Evolutionary conservation across 306 rosid genomes (phyloP), one percentile per base, ranked within the genome.

Genomic region (Trifolium repens): DNA sequence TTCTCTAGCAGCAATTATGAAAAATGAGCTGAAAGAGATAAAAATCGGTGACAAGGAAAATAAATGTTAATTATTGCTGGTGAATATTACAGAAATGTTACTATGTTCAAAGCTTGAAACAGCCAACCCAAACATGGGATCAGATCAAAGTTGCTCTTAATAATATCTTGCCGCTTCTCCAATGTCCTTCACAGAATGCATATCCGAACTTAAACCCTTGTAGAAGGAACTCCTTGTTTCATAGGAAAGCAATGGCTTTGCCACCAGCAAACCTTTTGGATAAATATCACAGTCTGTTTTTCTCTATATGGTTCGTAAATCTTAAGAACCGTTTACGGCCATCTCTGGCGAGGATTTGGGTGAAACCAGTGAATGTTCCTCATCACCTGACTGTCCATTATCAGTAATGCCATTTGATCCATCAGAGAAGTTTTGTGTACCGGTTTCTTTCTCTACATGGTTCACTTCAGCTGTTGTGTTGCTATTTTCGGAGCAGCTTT

Each of bases 341-440:
- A 91, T 94, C 78, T 91, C 97, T 8, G 96, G 91, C 0, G 98
- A 91, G 71, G 98, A 90, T 78, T 91, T 87, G 7, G 93, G 91
- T 4, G 98, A 91, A 69, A 89, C 81, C 85, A 90, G 74, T 19
- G 90, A 73, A 78, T 89, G 81, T 19, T 88, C 97, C 82, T 90
- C 97, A 8, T 87, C 84, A 52, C 81, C 85, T 88, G 84, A 83
- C 79, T 86, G 93, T 69, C 90, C 78, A 60, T 80, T 88, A 55
- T 89, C 96, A 12, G 85, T 67, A 50, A 73, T 22, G 52, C 61
- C 80, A 53, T 80, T 83, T 76, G 78, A 76, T 43, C 69, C 74
- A 78, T 91, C 97, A 35, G 93, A 80, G 74, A 84, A 78, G 59
- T 78, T 88, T 57, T 88, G 62, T 71, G 87, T 83, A 46, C 75